These are phyloP conservation scores for Yarrowia hollandica DNA, from an alignment of 805 yeast genomes.

Conservation along the genomic window DNA sequence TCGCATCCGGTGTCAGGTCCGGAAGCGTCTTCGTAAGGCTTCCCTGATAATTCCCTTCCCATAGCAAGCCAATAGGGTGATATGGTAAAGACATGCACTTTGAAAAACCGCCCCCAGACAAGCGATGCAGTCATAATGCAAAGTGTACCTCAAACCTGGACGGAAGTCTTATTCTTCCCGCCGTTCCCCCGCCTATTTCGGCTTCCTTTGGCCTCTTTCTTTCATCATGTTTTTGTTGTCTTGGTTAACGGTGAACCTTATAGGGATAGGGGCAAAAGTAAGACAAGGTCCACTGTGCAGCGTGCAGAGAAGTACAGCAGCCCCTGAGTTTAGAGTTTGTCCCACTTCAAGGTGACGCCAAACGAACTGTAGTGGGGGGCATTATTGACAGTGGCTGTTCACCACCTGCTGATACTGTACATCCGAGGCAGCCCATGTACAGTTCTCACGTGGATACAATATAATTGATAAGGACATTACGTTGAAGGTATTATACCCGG, in stretches of 20 bases:
- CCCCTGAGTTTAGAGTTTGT: slow-evolving; percentile 8
- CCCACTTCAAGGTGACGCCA: too few species aligned
- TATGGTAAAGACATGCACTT: neutral
- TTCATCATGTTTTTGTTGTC: neutral
- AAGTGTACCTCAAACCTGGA: slow-evolving; percentile 6
- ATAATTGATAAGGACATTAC: neutral
- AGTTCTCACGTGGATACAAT: neutral
- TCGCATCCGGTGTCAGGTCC: neutral
- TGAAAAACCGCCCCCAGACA: neutral
- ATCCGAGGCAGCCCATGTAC: neutral
- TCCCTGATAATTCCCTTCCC: too few species aligned
- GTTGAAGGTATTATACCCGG: too few species aligned
- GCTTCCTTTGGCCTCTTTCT: neutral
- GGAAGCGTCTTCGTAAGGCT: neutral
- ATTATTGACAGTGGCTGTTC: too few species aligned
- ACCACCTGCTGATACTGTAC: neutral
- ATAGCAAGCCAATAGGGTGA: neutral
- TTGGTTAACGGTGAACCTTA: slow-evolving; percentile 20
- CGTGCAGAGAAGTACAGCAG: neutral
- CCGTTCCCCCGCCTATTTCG: neutral
- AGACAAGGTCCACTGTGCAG: neutral
- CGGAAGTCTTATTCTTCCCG: neutral
- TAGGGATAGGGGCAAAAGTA: neutral
- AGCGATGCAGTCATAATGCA: slow-evolving; percentile 15
- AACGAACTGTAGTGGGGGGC: too few species aligned